Conservation (phyloP, 495 filamentous ascomycete species). For the Cryomyces minteri region DNA sequence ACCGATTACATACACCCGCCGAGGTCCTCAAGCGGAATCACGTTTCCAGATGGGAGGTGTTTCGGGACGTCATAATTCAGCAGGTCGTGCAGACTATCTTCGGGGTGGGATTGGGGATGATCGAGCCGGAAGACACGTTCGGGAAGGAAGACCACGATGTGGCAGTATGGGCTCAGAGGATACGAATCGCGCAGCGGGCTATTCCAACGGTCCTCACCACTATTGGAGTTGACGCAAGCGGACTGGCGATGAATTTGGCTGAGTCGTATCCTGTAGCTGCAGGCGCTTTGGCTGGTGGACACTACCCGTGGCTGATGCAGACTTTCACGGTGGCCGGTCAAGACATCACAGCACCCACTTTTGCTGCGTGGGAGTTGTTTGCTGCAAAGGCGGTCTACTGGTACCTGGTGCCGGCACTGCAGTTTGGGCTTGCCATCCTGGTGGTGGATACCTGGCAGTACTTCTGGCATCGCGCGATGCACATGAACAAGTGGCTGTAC, state of each 20-base stretch:
- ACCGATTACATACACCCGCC: constrained; percentile 81
- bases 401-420: constrained; percentile 52
- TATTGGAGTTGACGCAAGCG: constrained; percentile 21
- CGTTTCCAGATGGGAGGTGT: constrained; percentile 61
- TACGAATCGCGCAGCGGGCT: constrained; percentile 50
- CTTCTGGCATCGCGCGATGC: constrained; percentile 87
- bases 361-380: constrained; percentile 58
- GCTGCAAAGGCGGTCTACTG: constrained; percentile 62
- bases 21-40: constrained; percentile 77
- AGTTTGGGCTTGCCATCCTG: constrained; percentile 52
- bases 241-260: constrained; percentile 20
- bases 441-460: constrained; percentile 94
- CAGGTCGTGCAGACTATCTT: constrained; percentile 70
- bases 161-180: constrained; percentile 57
- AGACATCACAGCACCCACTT: constrained; percentile 13
- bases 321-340: constrained; percentile 8
- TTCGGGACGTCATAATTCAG: constrained; percentile 73
- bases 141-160: constrained; percentile 73
- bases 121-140: constrained; percentile 42
- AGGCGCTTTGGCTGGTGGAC: constrained; percentile 50
- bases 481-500: constrained; percentile 91
- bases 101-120: constrained; percentile 37
- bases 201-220: constrained; percentile 37
- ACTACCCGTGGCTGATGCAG: constrained; percentile 40
- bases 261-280: constrained; percentile 42